phyloP scores from a whole-genome alignment of 805 yeast species.

The Blastobotrys chiropterorum region DNA sequence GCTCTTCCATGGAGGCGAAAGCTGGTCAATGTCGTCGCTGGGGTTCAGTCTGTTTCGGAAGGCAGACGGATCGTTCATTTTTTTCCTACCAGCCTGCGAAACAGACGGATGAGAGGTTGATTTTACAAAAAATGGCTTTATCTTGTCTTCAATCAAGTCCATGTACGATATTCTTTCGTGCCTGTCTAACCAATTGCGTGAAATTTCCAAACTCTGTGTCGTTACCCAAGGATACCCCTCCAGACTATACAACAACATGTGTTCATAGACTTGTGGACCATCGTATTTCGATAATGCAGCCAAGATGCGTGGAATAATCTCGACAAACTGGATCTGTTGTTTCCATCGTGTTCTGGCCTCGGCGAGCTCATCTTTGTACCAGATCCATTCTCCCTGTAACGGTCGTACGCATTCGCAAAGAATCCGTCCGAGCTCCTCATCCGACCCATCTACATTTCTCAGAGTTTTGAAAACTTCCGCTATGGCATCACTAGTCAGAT shows the following conservation, averaged over 20 bases:
- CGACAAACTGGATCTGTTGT: conserved; percentile 2
- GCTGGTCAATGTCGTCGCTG: background rate
- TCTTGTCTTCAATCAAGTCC: background rate
- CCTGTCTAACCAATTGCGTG: background rate
- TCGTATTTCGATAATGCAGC: background rate
- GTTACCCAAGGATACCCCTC: conserved; percentile 6
- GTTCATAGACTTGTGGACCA: background rate
- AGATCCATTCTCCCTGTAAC: conserved; percentile 10
- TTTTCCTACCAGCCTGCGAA: conserved; percentile 9
- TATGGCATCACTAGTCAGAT: background rate
- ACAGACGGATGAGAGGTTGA: conserved; percentile 3
- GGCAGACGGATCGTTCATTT: background rate
- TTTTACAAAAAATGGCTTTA: conserved; percentile 7
- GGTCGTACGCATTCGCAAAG: conserved; percentile 1
- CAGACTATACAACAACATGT: background rate
- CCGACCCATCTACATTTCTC: background rate
- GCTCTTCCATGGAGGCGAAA: conserved; percentile 7
- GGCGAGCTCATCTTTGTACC: conserved; percentile 7
- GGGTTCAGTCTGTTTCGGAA: background rate
- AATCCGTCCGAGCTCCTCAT: background rate
- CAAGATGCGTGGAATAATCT: background rate
- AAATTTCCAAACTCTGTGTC: background rate
- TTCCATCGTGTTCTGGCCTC: conserved; percentile 1
- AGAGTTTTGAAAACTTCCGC: background rate
- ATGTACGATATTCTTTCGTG: background rate